Percentiles rank a stretch among this genome's conserved stretches.
These are phyloP conservation scores for Fraxinus pennsylvanica DNA, from an alignment of 257 asterid genomes.

Conservation along the genomic window DNA sequence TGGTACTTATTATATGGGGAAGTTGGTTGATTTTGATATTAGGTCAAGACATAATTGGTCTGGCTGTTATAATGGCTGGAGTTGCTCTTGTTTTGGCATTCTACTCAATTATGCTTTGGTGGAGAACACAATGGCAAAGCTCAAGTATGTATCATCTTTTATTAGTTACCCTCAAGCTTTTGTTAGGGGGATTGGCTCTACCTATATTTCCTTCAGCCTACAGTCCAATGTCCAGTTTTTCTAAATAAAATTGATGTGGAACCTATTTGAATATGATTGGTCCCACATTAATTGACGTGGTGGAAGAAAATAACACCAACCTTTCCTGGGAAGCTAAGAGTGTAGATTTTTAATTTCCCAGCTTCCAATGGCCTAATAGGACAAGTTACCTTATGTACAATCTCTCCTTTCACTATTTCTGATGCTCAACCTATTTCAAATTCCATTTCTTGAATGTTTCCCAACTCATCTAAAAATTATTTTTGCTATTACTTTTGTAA, in stretches of 20 bases:
- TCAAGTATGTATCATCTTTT: constrained; percentile 69
- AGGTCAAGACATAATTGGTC: constrained; percentile 92
- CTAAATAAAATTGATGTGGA: neutral
- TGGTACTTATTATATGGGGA: constrained; percentile 87
- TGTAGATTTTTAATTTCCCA: neutral
- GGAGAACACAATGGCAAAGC: constrained; percentile 99
- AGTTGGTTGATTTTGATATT: constrained; percentile 86
- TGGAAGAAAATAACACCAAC: neutral
- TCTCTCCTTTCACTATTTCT: neutral
- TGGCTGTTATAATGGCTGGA: constrained; percentile 99
- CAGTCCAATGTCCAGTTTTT: neutral
- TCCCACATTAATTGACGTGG: neutral
- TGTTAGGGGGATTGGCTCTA: neutral
- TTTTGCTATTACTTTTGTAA: neutral
- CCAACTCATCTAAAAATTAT: neutral
- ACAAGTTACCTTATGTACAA: neutral
- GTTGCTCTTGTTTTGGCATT: constrained; percentile 89
- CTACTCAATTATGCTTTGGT: constrained; percentile 98
- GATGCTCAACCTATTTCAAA: neutral
- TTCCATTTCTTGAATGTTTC: neutral
- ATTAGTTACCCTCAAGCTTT: constrained; percentile 16
- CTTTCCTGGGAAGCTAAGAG: neutral
- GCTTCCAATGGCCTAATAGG: neutral
- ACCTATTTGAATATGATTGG: neutral
- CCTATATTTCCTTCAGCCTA: neutral